These are phyloP conservation scores for Clohesyomyces aquaticus DNA, from an alignment of 495 filamentous ascomycete genomes.

Conservation along the genomic window DNA sequence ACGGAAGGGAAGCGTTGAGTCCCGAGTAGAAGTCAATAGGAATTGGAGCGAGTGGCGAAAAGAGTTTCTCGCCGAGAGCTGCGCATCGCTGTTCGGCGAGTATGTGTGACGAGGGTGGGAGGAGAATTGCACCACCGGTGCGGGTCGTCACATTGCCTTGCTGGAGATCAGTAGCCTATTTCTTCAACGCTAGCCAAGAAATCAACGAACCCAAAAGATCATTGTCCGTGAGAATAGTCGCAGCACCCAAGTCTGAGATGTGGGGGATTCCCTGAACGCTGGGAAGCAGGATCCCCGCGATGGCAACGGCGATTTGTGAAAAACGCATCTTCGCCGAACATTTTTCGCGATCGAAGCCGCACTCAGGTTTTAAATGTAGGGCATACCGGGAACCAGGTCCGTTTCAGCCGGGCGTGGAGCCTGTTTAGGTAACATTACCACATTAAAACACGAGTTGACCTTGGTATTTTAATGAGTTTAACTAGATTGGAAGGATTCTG, in stretches of 20 bases:
- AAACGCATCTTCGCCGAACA: not conserved
- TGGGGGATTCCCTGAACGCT: not conserved
- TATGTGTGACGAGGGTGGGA: slow-evolving; percentile 7
- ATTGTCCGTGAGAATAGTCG: slow-evolving; percentile 12
- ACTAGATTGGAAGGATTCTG: too few relatives aligned
- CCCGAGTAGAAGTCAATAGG: slow-evolving; percentile 8
- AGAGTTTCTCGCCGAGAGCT: slow-evolving; percentile 4
- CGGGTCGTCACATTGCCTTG: slow-evolving; percentile 10
- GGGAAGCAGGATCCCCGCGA: not conserved
- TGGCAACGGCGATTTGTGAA: not conserved
- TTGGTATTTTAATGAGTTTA: too few relatives aligned
- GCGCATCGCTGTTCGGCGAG: slow-evolving; percentile 4
- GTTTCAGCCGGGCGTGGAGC: too few relatives aligned
- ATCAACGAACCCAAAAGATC: slow-evolving; percentile 13
- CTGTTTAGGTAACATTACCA: too few relatives aligned
- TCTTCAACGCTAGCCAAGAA: not conserved
- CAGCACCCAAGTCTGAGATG: slow-evolving; percentile 4
- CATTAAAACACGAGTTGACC: too few relatives aligned
- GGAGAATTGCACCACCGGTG: slow-evolving; percentile 9
- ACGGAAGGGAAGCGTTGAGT: slow-evolving; percentile 9
- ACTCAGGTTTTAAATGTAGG: not conserved
- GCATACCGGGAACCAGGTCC: not conserved
- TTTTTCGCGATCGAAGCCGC: not conserved
- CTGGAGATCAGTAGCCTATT: not conserved
- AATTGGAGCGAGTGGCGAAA: not conserved